Base-by-base conservation (phyloP, 805 yeast species). In the Lipomyces japonicus region DNA sequence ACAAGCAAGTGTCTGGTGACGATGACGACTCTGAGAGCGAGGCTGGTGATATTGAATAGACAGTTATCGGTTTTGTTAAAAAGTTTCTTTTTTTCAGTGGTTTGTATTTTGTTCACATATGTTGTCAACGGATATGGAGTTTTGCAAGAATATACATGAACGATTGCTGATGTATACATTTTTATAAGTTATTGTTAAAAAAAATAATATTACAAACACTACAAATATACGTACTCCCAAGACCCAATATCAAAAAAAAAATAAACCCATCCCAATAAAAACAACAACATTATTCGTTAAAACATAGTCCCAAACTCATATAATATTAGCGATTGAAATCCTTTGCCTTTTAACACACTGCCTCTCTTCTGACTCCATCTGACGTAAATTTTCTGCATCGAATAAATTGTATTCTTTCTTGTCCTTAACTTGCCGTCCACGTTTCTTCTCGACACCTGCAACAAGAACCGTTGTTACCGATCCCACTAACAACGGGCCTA, bases 1-100 rank as follows among this genome's bases (percentile, higher is more conserved):
- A 86, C 66, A 81, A 82, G 67, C 82, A 83, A 63, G 89, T 86
- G 51, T 84, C 88, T 42, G 90, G 85, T 50, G 95, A 86, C 60
- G 93, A 82, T 35, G 63, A 59, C 39, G 63, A 60, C 28, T 58
- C 61, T 5, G 62, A 57, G 35, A 60, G 61, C 48, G 63, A 60
- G 42, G 63, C 58, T 12, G 59, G 61, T 37, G 63, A 60, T 44
- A 58, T 55, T 28, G 62, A 59, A 51, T 56, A 51, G 42, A 21
- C 19, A 7, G 16, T 18, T 38, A 37, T 14, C 32, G 39, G 9
- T n/a, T n/a, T 18, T 12, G 16, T 36, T 9, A 14, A 10, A 28
- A 28, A 28, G 12, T 14, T 36, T 10, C 10, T 10, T 9, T 18
- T 9, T n/a, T 9, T 18, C 10, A 36, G 10, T 36, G 16, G 21